Evolutionary conservation across 495 filamentous ascomycete genomes (phyloP), one percentile per base, ranked within the genome.

Genomic region (Podospora appendiculata): DNA sequence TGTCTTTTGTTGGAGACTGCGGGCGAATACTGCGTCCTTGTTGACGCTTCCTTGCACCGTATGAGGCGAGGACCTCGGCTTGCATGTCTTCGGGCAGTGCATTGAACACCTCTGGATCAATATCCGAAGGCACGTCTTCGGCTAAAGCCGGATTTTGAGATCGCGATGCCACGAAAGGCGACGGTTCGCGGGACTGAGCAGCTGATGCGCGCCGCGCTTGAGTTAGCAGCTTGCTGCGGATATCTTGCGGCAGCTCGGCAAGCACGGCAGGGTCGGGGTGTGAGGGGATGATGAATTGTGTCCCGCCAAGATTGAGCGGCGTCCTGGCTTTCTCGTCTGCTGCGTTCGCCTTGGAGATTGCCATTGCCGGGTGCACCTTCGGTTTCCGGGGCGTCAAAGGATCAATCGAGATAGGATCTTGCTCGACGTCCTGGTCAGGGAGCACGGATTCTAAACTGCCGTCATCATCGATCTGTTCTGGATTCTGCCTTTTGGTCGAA

Each of bases 201-300:
- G 45, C 49, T 8, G 49, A 47, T n/a, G 53, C 59, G 40, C 49
- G 61, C 47, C 65, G 68, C 43, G 44, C 60, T 52, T 72, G 75
- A 32, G 56, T 66, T 35, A 81, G 67, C n/a, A 95, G 76, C 56
- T 81, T 86, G 41, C 81, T 81, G 53, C 88, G 78, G 53, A 95
- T 93, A 56, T 93, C 87, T 13, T 72, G 72, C 3, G 88, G 89
- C 3, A 95, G 77, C 60, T 93, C 89, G 1, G 83, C 83, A 32
- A 93, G 68, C 1, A 91, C 83, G 33, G 74, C 69, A 0, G 83
- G 85, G 60, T 96, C 90, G 9, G 86, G 72, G 56, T 90, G 85
- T 5, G 82, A 82, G 4, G 90, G 90, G 59, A 96, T 68, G 53
- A 95, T 81, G 64, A 95, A 95, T 63, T 96, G 90, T 9, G 89